phyloP scores from a whole-genome alignment of 2,329 filamentous ascomycete species.

The Alternaria sp. region DNA sequence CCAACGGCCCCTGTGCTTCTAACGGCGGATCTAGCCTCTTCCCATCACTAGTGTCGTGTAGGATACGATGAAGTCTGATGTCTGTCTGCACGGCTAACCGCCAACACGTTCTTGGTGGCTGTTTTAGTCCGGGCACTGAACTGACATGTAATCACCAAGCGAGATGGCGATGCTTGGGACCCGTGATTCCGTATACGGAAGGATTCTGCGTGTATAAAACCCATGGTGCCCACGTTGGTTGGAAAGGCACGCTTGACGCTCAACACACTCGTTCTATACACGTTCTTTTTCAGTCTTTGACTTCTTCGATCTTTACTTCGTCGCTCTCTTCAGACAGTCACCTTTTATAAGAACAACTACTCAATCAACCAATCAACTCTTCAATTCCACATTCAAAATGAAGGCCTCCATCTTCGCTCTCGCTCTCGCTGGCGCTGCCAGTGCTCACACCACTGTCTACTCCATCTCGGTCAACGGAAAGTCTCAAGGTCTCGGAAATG shows the following conservation, averaged over 20 bases:
- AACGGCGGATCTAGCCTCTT: slow-evolving; percentile 25
- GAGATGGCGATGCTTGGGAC: slow-evolving; percentile 23
- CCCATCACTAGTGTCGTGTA: slow-evolving; percentile 17
- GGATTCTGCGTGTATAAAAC: slow-evolving; percentile 31
- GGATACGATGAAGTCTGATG: slow-evolving; percentile 21
- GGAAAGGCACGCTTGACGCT: slow-evolving; percentile 43
- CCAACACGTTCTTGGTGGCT: slow-evolving; percentile 18
- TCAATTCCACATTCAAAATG: slow-evolving; percentile 32
- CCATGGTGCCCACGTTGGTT: slow-evolving; percentile 9
- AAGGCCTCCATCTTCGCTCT: slow-evolving; percentile 44
- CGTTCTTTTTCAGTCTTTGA: slow-evolving; percentile 31
- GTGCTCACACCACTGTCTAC: slow-evolving; percentile 48
- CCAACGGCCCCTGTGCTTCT: slow-evolving; percentile 25
- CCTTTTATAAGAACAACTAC: slow-evolving; percentile 22
- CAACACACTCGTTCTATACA: slow-evolving; percentile 33
- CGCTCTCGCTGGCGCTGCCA: slow-evolving; percentile 39
- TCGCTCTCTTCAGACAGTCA: slow-evolving; percentile 23
- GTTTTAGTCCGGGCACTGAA: slow-evolving; percentile 21
- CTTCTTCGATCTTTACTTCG: slow-evolving; percentile 26
- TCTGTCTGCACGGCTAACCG: slow-evolving; percentile 19
- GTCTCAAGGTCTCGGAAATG: slow-evolving; percentile 46
- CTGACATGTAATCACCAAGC: slow-evolving; percentile 26
- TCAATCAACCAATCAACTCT: slow-evolving; percentile 5
- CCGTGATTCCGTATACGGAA: slow-evolving; percentile 1
- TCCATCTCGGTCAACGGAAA: slow-evolving; percentile 54